Conservation (phyloP, 148 eudicot genomes). For the Diospyros lotus region DNA sequence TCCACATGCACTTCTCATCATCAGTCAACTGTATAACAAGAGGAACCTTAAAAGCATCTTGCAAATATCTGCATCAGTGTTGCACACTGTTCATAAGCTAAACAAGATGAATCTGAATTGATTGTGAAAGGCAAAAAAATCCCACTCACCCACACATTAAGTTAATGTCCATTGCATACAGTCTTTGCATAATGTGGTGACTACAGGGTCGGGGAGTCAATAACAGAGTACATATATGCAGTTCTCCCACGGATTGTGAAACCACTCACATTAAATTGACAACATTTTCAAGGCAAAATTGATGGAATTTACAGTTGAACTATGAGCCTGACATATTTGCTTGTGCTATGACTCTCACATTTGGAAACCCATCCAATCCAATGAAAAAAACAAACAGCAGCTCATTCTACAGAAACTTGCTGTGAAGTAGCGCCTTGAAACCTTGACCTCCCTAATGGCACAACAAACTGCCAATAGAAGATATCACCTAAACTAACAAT, state of each 20-base stretch:
- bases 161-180: background rate
- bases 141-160: background rate
- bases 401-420: no score
- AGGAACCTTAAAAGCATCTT: constrained; percentile 96
- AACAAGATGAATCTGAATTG: background rate
- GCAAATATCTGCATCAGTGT: constrained; percentile 70
- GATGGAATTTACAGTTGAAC: no score
- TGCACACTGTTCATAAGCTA: background rate
- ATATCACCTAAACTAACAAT: no score
- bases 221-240: no score
- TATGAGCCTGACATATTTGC: no score
- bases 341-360: no score
- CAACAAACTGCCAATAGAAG: no score
- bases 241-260: background rate
- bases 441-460: no score
- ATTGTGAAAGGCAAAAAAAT: background rate
- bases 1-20: constrained; percentile 99
- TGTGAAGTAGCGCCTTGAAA: no score
- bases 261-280: no score
- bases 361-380: no score
- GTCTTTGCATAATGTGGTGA: background rate
- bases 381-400: no score
- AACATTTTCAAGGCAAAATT: background rate
- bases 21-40: constrained; percentile 93
- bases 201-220: background rate